A percentile compares a stretch with the other conserved stretches of the same genome.
Conservation (phyloP, 2,329 filamentous ascomycete genomes). For the Botrytis squamosa region DNA sequence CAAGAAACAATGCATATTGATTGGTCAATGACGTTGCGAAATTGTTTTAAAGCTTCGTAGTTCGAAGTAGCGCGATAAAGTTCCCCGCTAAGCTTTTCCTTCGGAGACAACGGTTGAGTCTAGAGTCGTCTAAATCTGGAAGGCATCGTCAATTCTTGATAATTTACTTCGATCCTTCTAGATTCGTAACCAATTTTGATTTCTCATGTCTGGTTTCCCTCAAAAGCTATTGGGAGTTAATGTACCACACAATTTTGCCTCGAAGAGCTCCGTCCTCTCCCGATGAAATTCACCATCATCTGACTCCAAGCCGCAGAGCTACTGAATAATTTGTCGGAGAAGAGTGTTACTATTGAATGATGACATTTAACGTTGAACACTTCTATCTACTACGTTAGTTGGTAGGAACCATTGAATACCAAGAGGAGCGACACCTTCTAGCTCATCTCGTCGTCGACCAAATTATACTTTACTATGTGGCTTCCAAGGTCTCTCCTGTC, state of each 20-base stretch:
- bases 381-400: neutral
- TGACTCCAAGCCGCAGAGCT: neutral
- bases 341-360: neutral
- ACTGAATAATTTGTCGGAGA: neutral
- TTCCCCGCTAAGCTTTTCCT: neutral
- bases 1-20: neutral
- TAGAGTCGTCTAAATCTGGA: neutral
- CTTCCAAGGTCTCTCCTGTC: neutral
- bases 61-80: neutral
- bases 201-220: neutral
- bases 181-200: too few species aligned
- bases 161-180: fast-evolving
- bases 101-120: neutral
- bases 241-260: neutral
- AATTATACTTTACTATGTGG: neutral
- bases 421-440: neutral
- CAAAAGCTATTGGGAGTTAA: neutral
- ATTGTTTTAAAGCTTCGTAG: neutral
- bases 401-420: neutral
- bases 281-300: neutral
- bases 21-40: neutral
- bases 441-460: neutral
- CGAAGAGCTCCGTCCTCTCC: neutral
- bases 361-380: neutral
- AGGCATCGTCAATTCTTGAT: neutral